Evolutionary conservation across 1,284 basidiomycete genomes (phyloP).

Genomic region (Malassezia yamatoensis): DNA sequence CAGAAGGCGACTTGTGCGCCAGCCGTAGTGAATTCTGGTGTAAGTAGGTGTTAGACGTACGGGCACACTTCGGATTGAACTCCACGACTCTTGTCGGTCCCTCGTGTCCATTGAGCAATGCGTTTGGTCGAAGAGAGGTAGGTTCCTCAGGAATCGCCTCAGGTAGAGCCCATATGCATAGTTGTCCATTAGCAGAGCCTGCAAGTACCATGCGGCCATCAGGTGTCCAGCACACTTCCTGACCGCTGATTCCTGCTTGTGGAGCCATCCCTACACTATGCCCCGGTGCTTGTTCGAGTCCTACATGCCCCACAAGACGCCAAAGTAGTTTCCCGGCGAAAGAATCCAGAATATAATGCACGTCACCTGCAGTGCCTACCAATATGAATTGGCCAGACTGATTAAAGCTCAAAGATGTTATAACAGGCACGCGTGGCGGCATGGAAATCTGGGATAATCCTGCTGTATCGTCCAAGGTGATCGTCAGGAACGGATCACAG

Average conservation of each 20-base stretch:
- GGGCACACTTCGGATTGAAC: constrained; percentile 38
- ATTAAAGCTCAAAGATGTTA: constrained; percentile 83
- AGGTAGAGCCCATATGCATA: constrained; percentile 28
- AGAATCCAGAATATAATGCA: constrained; percentile 64
- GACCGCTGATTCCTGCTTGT: constrained; percentile 39
- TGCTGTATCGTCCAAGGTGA: constrained; percentile 57
- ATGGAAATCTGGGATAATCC: constrained; percentile 34
- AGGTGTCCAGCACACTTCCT: constrained; percentile 39
- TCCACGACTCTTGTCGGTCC: constrained; percentile 26
- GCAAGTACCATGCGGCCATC: constrained; percentile 39
- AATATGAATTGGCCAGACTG: constrained; percentile 74
- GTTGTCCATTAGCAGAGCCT: constrained; percentile 15
- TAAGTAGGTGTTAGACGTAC: constrained; percentile 21
- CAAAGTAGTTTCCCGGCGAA: constrained; percentile 23
- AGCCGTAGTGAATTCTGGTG: constrained; percentile 32
- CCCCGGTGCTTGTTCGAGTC: constrained; percentile 28
- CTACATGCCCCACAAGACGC: constrained; percentile 32
- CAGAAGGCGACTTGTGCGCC: constrained; percentile 37
- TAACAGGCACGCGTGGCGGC: constrained; percentile 69
- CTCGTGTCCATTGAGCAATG: constrained; percentile 25
- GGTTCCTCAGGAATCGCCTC: constrained; percentile 8
- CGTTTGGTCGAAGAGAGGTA: constrained; percentile 18
- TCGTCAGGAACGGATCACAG: constrained; percentile 73
- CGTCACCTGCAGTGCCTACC: constrained; percentile 80
- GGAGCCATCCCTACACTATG: constrained; percentile 29